Conservation (phyloP, 2,329 filamentous ascomycete genomes). For the Xylariaceae sp. region DNA sequence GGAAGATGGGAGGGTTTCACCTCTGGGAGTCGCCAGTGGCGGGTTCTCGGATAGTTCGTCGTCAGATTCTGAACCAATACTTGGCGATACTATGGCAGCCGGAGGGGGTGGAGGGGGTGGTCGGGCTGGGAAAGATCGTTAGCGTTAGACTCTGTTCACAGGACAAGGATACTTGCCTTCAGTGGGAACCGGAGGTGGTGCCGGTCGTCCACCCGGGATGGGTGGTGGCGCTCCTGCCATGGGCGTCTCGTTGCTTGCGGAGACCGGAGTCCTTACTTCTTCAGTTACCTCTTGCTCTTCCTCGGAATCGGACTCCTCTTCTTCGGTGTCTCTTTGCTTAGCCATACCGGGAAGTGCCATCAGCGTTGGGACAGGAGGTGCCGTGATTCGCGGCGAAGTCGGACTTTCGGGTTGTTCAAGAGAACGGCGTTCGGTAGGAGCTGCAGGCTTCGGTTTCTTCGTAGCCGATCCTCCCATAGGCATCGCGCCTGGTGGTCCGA, state of each 20-base stretch:
- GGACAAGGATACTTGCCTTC: constrained; percentile 50
- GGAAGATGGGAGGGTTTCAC: constrained; percentile 36
- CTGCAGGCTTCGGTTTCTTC: constrained; percentile 52
- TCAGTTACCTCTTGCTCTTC: constrained; percentile 42
- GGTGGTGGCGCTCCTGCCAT: constrained; percentile 35
- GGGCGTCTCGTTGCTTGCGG: constrained; percentile 26
- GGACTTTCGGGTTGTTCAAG: constrained; percentile 42
- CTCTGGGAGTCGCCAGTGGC: constrained; percentile 38
- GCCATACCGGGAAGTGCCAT: constrained; percentile 72
- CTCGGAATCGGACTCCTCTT: constrained; percentile 44
- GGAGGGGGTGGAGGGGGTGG: constrained; percentile 54
- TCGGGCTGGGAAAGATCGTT: constrained; percentile 54
- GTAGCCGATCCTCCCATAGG: constrained; percentile 53
- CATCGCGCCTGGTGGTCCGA: constrained; percentile 67
- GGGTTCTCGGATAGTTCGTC: constrained; percentile 69
- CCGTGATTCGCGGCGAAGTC: constrained; percentile 40
- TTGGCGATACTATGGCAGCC: constrained; percentile 58
- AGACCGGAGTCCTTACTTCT: constrained; percentile 28
- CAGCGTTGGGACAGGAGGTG: constrained; percentile 54
- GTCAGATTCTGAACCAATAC: constrained; percentile 79
- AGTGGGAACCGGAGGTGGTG: constrained; percentile 54
- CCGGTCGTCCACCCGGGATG: constrained; percentile 48
- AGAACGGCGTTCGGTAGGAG: constrained; percentile 36
- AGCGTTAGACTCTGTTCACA: constrained; percentile 23
- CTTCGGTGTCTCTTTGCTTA: constrained; percentile 46